A percentile compares a stretch with the other conserved stretches of the same genome.
Conservation (phyloP, 2,329 filamentous ascomycete species). For the Aspergillus fumigatiaffinis region DNA sequence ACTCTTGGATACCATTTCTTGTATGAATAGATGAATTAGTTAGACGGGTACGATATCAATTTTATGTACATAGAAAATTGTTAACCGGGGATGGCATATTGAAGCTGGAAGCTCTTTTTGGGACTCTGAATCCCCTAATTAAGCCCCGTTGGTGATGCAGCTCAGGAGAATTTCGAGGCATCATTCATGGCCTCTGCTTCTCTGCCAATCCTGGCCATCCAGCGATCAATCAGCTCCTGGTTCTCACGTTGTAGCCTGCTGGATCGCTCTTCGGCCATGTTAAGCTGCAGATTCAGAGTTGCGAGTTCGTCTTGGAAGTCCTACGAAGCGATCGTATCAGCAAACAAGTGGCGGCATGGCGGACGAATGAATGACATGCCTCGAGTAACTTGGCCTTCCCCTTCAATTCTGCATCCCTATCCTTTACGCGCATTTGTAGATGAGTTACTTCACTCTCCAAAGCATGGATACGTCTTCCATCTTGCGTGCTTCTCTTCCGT, state of each 20-base stretch:
- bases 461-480: slow-evolving; percentile 57
- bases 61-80: neutral
- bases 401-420: slow-evolving; percentile 78
- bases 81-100: neutral
- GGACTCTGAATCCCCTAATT: neutral
- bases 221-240: slow-evolving; percentile 80
- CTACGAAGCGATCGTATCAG: slow-evolving; percentile 34
- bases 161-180: slow-evolving; percentile 45
- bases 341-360: neutral
- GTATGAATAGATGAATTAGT: slow-evolving; percentile 4
- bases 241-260: slow-evolving; percentile 77
- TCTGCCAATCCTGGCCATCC: slow-evolving; percentile 82
- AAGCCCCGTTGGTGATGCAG: neutral
- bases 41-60: neutral
- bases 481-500: slow-evolving; percentile 56
- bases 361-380: slow-evolving; percentile 39
- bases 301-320: slow-evolving; percentile 92
- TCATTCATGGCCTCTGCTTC: slow-evolving; percentile 87
- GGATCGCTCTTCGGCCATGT: slow-evolving; percentile 73
- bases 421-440: slow-evolving; percentile 65
- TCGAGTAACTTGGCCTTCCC: slow-evolving; percentile 81
- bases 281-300: slow-evolving; percentile 79
- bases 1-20: slow-evolving; percentile 8
- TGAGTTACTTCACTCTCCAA: slow-evolving; percentile 60
- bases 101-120: neutral